phyloP scores from a whole-genome alignment of 1,284 basidiomycete species.

The Pseudozyma sp. region DNA sequence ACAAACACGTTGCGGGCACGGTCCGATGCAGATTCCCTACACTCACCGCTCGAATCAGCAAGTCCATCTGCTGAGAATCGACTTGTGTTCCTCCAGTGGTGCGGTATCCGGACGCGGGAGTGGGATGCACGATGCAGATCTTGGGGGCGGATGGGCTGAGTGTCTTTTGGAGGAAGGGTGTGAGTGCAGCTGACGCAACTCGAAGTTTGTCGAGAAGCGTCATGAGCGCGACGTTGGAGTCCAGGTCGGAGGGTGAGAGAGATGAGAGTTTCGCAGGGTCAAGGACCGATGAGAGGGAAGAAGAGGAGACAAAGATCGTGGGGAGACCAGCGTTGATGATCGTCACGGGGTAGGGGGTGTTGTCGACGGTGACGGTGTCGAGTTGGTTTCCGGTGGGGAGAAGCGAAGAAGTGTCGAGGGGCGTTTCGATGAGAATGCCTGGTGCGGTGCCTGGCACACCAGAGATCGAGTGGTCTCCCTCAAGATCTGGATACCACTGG shows the following conservation, averaged over 20 bases:
- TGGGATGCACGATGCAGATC: slow-evolving; percentile 63
- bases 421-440: slow-evolving; percentile 58
- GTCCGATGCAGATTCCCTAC: slow-evolving; percentile 64
- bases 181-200: slow-evolving; percentile 32
- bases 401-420: slow-evolving; percentile 36
- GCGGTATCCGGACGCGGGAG: slow-evolving; percentile 31
- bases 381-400: slow-evolving; percentile 52
- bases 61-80: slow-evolving; percentile 36
- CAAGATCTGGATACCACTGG: slow-evolving; percentile 38
- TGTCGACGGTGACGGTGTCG: slow-evolving; percentile 35
- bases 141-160: slow-evolving; percentile 62
- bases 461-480: slow-evolving; percentile 55
- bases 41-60: slow-evolving; percentile 59
- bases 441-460: slow-evolving; percentile 64
- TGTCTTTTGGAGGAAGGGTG: slow-evolving; percentile 25
- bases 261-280: slow-evolving; percentile 13
- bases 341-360: slow-evolving; percentile 31
- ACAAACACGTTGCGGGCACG: slow-evolving; percentile 61
- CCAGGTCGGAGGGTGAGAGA: slow-evolving; percentile 43
- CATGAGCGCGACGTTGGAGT: slow-evolving; percentile 47
- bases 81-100: slow-evolving; percentile 50
- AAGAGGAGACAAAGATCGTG: slow-evolving; percentile 59
- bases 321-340: slow-evolving; percentile 64
- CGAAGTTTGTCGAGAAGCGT: slow-evolving; percentile 52
- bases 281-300: slow-evolving; percentile 26